phyloP scores from a whole-genome alignment of 164 flowering plant species.

The Umbilicus rupestris region DNA sequence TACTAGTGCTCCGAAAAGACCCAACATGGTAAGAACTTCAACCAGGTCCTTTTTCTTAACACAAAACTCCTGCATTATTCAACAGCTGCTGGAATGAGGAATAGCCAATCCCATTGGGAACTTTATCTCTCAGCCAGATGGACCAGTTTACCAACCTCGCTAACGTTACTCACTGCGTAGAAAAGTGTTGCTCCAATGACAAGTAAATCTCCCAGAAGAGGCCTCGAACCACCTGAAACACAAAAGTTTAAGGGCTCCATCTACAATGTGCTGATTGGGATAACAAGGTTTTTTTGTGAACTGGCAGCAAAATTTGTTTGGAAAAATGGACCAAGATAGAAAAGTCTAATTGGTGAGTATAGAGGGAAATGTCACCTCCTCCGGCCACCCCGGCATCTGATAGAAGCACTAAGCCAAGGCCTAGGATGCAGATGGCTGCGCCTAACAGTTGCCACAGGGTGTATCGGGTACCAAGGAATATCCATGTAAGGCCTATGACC shows the following conservation, averaged over 20 bases:
- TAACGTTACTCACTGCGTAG: conserved; percentile 63
- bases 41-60: conserved; percentile 64
- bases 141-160: conserved; percentile 38
- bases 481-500: conserved; percentile 65
- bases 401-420: conserved; percentile 61
- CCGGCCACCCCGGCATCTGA: conserved; percentile 61
- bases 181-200: conserved; percentile 56
- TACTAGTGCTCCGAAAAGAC: conserved; percentile 50
- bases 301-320: background rate
- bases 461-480: conserved; percentile 58
- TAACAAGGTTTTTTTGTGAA: background rate
- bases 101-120: background rate
- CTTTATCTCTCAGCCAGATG: background rate
- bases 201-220: conserved; percentile 68
- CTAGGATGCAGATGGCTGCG: conserved; percentile 45
- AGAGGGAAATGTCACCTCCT: conserved; percentile 34
- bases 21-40: conserved; percentile 68
- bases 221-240: conserved; percentile 51
- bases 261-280: background rate
- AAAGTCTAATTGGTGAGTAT: too few species aligned
- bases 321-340: too few species aligned
- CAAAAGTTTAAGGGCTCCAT: background rate
- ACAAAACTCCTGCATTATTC: conserved; percentile 54
- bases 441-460: conserved; percentile 54
- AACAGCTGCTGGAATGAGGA: background rate